Base-by-base conservation (phyloP, 768 basidiomycete species). In the Auricularia cornea region DNA sequence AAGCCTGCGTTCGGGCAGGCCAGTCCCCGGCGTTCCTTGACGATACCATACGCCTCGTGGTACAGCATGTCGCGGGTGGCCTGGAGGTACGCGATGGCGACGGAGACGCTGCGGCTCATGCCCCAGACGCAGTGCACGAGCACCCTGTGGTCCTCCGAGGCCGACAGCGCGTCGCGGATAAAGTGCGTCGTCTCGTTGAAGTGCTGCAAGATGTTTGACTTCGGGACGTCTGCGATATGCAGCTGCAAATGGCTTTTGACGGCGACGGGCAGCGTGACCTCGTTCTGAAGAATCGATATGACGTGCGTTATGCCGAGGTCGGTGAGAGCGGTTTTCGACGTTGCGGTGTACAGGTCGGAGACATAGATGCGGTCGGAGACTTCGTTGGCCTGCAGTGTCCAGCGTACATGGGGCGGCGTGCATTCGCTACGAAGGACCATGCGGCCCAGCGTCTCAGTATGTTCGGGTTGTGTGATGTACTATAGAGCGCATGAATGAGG, bases 121-220 rank as follows among this genome's bases (percentile, higher is more conserved):
- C 89, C 89, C 71, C 89, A 85, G 52, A 78, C 81, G 69, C 89
- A 91, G 71, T 91, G 89, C 14, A 91, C 89, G 41, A 91, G 83
- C n/a, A 91, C 85, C 23, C 83, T 78, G 11, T 48, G 16, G 44
- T 18, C 6, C 10, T 18, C 20, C 35, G 79, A 77, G 52, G 70
- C 77, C 14, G 69, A 65, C 20, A 89, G 75, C 26, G 88, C 87
- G n/a, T 81, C 78, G 14, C 77, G 74, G 61, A 91, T 80, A 71
- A 83, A 90, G 0, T 79, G 77, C 0, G 87, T 88, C 59, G 87
- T 81, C 14, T 70, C 73, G 0, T 87, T 86, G n/a, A 91, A 81
- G 69, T 86, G 82, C 0, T 80, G 85, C 10, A 83, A 87, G 69
- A 91, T 85, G 71, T 90, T 89, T 41, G 83, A 83, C 67, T 88